Evolutionary conservation across 768 basidiomycete genomes (phyloP).

Genomic region (Mrakia frigida): DNA sequence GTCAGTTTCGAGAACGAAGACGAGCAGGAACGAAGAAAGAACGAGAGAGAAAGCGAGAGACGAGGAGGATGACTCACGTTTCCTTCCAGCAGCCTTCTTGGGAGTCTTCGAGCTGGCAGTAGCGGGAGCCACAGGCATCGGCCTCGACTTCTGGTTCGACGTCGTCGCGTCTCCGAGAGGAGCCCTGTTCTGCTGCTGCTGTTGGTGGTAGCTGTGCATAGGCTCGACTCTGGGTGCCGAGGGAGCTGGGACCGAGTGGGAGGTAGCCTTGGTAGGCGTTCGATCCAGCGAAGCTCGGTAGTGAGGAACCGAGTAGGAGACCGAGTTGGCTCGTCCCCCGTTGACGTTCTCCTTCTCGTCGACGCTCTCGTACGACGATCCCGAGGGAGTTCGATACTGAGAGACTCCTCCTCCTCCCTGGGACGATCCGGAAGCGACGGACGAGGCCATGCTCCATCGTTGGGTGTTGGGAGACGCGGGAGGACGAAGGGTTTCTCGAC

Average conservation of each 20-base stretch:
- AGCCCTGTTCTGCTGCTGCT: slow-evolving; percentile 7
- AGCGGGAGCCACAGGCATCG: slow-evolving; percentile 53
- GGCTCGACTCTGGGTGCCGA: slow-evolving; percentile 31
- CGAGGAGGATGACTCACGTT: slow-evolving; percentile 23
- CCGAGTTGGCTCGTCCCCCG: slow-evolving; percentile 31
- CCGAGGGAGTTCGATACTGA: slow-evolving; percentile 37
- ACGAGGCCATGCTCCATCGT: slow-evolving; percentile 42
- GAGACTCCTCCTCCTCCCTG: slow-evolving; percentile 31
- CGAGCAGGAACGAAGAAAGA: neutral
- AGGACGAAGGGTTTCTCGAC: slow-evolving; percentile 37
- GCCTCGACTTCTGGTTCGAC: slow-evolving; percentile 38
- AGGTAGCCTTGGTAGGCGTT: slow-evolving; percentile 10
- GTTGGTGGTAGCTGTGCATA: slow-evolving; percentile 6
- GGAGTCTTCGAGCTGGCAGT: neutral
- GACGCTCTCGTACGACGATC: slow-evolving; percentile 33
- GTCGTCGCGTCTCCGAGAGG: slow-evolving; percentile 20
- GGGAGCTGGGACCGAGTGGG: slow-evolving; percentile 28
- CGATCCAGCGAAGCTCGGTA: slow-evolving; percentile 10
- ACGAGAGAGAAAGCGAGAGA: neutral
- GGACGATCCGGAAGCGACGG: slow-evolving; percentile 29
- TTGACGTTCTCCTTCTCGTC: slow-evolving; percentile 29
- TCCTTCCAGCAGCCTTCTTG: neutral
- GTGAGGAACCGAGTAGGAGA: neutral
- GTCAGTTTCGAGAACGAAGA: too few species aligned
- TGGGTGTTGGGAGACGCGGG: slow-evolving; percentile 32